These are phyloP conservation scores for Wickerhamomyces chaumierensis DNA, from an alignment of 805 yeast species.

Conservation along the genomic window DNA sequence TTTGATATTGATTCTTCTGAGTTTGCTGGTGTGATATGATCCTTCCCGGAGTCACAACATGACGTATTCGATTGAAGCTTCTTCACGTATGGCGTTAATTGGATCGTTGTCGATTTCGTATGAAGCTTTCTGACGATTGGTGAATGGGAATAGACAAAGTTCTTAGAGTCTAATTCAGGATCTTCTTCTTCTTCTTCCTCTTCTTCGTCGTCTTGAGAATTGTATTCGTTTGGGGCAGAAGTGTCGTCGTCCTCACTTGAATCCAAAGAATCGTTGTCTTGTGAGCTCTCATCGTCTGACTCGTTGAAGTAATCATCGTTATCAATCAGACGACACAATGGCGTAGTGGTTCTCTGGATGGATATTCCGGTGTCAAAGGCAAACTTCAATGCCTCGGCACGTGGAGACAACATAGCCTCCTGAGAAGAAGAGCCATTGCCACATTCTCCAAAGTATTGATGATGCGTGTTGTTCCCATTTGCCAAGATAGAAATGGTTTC, in stretches of 20 bases:
- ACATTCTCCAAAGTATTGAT: slow-evolving; percentile 1
- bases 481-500: slow-evolving; percentile 14
- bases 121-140: slow-evolving; percentile 14
- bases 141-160: slow-evolving; percentile 7
- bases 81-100: slow-evolving; percentile 12
- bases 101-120: slow-evolving; percentile 3
- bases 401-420: slow-evolving; percentile 39
- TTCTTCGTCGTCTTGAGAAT: slow-evolving; percentile 3
- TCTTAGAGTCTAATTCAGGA: slow-evolving; percentile 1
- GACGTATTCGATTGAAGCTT: background rate
- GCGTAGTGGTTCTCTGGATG: slow-evolving; percentile 46
- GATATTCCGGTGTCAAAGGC: slow-evolving; percentile 82
- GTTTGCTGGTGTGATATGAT: background rate
- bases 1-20: too few relatives aligned
- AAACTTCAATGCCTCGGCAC: slow-evolving; percentile 73
- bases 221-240: slow-evolving; percentile 4
- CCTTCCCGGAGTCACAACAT: background rate
- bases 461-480: background rate
- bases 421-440: slow-evolving; percentile 1
- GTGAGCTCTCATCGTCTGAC: slow-evolving; percentile 11
- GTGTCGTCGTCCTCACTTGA: slow-evolving; percentile 6
- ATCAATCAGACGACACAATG: slow-evolving; percentile 14
- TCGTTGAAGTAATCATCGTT: slow-evolving; percentile 19
- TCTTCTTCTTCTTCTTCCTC: slow-evolving; percentile 3
- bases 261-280: slow-evolving; percentile 2